Base-by-base conservation (phyloP, 192 early-diverging fungal species). In the Entomortierella beljakovae region DNA sequence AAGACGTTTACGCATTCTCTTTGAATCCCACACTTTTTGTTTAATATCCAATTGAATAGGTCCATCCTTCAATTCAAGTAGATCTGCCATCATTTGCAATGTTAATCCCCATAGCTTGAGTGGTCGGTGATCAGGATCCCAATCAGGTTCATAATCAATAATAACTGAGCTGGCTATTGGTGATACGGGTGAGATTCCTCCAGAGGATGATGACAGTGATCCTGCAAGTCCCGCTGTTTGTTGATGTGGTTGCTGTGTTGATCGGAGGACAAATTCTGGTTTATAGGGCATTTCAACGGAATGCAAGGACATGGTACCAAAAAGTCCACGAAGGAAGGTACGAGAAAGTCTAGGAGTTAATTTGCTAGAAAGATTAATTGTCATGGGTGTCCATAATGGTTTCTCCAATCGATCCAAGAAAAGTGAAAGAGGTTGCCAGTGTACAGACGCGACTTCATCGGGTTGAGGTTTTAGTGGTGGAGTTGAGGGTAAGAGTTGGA, bases 81-180 rank as follows among this genome's bases (percentile, higher is more conserved):
- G 69, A 81, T 84, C 82, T 2, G 77, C 74, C 42, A 80, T 84
- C 82, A 84, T 81, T 31, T 84, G 82, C 68, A 84, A 35, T 1
- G 82, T 84, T 35, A 84, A 42, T 3, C 82, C 82, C 82, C 82
- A 84, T 0, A 84, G 60, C 35, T 72, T 70, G 23, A 84, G 53
- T 11, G 71, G 71, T 29, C 59, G 34, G 26, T 74, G 71, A 32
- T 79, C 75, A 1, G 75, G 61, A 31, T 79, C 75, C 75, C 75
- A 79, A 32, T 70, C 75, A 0, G 75, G 75, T 6, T 69, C 60
- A 22, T 65, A 50, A 26, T 79, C 75, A 33, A 79, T 57, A 1
- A 79, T 48, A 0, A 32, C 55, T 33, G 59, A 20, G 20, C 50
- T 43, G n/a, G 50, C 16, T 6, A 34, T 20, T 10, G 53, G 31